Conservation (phyloP, 2,329 filamentous ascomycete genomes). For the Diaporthe sp. region DNA sequence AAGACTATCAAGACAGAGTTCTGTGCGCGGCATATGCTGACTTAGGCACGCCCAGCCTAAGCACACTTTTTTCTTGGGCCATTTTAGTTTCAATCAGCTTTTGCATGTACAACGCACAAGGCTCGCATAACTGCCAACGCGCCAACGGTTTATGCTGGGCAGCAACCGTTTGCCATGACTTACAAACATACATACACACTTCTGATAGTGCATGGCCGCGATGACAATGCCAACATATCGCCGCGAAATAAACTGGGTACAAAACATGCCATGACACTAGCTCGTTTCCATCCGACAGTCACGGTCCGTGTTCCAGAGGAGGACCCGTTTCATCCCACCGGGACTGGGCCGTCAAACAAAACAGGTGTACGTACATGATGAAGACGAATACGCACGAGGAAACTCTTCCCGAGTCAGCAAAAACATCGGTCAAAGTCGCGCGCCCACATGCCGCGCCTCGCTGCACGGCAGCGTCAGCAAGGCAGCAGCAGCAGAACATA, state of each 20-base stretch:
- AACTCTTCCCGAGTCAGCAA: conserved; percentile 20
- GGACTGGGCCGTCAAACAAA: neutral
- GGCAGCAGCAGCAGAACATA: neutral
- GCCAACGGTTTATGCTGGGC: conserved; percentile 11
- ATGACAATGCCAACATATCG: neutral
- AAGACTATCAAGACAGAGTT: neutral
- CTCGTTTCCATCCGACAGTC: conserved; percentile 19
- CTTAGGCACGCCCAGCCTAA: neutral
- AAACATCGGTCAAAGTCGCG: neutral
- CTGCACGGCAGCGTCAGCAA: conserved; percentile 17
- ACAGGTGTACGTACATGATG: neutral
- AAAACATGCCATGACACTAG: conserved; percentile 1
- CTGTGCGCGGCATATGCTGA: conserved; percentile 7
- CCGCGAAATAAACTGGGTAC: neutral
- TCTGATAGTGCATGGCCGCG: neutral
- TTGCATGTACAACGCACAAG: neutral
- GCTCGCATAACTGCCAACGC: conserved; percentile 20
- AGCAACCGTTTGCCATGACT: conserved; percentile 15
- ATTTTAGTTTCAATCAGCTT: neutral
- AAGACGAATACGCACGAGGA: neutral
- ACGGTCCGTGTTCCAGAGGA: neutral
- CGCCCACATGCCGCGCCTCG: conserved; percentile 25
- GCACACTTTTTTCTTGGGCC: neutral
- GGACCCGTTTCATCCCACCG: conserved; percentile 4
- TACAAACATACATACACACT: no score